Percentiles rank a stretch among this genome's conserved stretches.
These are phyloP conservation scores for Chlorella sp. DNA, from an alignment of 139 green algal genomes.

Conservation along the genomic window DNA sequence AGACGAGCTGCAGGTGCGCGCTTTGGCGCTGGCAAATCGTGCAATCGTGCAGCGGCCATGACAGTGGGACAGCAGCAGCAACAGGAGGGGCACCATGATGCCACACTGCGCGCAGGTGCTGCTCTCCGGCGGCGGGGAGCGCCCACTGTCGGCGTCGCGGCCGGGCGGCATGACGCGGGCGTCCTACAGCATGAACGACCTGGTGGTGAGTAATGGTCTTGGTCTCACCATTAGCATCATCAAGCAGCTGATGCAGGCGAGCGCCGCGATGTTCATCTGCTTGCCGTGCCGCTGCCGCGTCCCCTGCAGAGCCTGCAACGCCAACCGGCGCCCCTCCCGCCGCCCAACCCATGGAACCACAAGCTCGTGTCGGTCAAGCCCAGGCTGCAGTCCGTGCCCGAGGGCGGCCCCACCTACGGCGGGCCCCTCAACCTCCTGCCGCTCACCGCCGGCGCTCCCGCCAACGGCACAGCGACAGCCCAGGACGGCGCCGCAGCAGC, in stretches of 20 bases:
- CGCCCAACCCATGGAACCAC: constrained; percentile 2
- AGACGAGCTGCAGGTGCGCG: not conserved
- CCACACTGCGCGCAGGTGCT: not conserved
- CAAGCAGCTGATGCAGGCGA: not conserved
- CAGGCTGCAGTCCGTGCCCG: constrained; percentile 9
- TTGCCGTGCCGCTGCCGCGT: not conserved
- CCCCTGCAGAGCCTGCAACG: not conserved
- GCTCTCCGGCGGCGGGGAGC: not conserved
- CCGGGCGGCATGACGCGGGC: not conserved
- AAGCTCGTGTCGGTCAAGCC: constrained; percentile 13
- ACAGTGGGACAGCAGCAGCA: too few species aligned
- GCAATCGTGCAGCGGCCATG: too few species aligned
- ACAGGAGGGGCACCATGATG: too few species aligned
- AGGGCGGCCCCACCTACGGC: constrained; percentile 2
- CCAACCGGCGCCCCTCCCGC: too few species aligned
- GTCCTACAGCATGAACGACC: constrained; percentile 12
- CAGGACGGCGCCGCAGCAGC: too few species aligned
- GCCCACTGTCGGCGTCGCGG: not conserved
- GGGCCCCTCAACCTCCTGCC: constrained; percentile 11
- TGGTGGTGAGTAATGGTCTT: not conserved
- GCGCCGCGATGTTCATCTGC: not conserved
- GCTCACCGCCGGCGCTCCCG: too few species aligned
- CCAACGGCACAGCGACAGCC: too few species aligned
- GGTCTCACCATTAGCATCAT: not conserved
- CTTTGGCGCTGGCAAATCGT: not conserved